Percentiles rank a stretch among this genome's conserved stretches.
These are phyloP conservation scores for Diplodia corticola DNA, from an alignment of 2,329 filamentous ascomycete genomes.

Conservation along the genomic window DNA sequence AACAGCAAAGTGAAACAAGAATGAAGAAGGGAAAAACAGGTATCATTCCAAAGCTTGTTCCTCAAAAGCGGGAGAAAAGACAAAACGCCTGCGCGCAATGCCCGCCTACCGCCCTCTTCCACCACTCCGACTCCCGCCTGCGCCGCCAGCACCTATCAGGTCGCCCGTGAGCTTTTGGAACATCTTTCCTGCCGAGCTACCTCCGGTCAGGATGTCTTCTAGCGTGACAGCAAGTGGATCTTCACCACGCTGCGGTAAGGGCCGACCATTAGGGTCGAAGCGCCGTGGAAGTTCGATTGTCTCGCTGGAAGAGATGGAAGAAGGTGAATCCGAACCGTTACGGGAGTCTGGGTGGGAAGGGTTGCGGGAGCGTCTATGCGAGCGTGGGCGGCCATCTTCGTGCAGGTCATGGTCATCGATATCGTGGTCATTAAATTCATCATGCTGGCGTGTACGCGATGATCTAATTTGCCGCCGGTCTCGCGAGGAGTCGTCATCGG, in stretches of 20 bases:
- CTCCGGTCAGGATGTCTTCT: slow-evolving; percentile 34
- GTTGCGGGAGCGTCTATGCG: background rate
- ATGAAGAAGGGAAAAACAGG: background rate
- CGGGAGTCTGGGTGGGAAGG: slow-evolving; percentile 16
- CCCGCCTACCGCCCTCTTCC: slow-evolving; percentile 3
- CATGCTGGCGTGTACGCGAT: slow-evolving; percentile 33
- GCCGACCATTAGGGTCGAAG: slow-evolving; percentile 37
- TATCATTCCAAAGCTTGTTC: slow-evolving; percentile 11
- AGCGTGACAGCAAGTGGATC: slow-evolving; percentile 38
- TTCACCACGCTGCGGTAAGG: slow-evolving; percentile 27
- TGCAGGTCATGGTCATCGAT: slow-evolving; percentile 32
- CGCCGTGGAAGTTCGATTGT: slow-evolving; percentile 41
- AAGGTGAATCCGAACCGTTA: slow-evolving; percentile 8
- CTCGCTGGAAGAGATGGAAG: slow-evolving; percentile 33
- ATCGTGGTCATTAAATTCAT: slow-evolving; percentile 33
- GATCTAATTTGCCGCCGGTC: slow-evolving; percentile 22
- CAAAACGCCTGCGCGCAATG: background rate
- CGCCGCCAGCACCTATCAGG: slow-evolving; percentile 4
- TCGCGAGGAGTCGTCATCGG: slow-evolving; percentile 20
- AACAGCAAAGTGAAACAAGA: background rate
- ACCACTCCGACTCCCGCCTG: background rate
- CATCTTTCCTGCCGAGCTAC: slow-evolving; percentile 19
- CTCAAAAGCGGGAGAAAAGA: background rate
- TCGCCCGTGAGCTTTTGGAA: slow-evolving; percentile 23
- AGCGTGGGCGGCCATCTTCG: slow-evolving; percentile 1